Evolutionary conservation across 306 rosid species (phyloP).

Genomic region (Ammopiptanthus mongolicus): DNA sequence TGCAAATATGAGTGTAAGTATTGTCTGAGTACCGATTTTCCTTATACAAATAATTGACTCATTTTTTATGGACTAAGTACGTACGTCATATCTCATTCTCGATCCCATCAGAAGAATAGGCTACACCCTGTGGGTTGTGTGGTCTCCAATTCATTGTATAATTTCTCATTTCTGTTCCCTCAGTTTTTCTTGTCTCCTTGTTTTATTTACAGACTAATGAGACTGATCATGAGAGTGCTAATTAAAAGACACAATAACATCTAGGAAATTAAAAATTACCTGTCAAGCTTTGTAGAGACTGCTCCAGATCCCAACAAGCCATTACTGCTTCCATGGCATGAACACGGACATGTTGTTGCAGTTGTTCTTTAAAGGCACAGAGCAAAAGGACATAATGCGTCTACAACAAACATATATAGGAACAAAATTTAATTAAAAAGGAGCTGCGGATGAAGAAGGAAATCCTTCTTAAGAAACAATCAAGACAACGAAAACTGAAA

Average conservation of each 20-base stretch:
- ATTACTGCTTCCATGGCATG: constrained; percentile 96
- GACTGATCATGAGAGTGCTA: too few relatives aligned
- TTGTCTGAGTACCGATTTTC: too few relatives aligned
- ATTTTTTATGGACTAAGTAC: too few relatives aligned
- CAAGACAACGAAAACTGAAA: background rate
- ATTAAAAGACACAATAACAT: background rate
- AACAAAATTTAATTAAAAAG: background rate
- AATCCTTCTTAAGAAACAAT: background rate
- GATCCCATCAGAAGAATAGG: background rate
- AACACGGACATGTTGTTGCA: constrained; percentile 84
- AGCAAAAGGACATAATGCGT: constrained; percentile 72
- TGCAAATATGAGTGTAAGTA: too few relatives aligned
- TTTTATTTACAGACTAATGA: too few relatives aligned
- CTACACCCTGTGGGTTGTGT: background rate
- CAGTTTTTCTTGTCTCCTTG: too few relatives aligned
- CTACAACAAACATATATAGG: constrained; percentile 27
- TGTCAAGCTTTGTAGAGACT: constrained; percentile 77
- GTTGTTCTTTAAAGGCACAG: constrained; percentile 75
- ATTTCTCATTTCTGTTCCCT: too few relatives aligned
- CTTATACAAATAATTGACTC: too few relatives aligned
- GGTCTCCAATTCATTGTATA: background rate
- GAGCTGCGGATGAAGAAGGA: background rate
- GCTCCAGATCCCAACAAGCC: constrained; percentile 96
- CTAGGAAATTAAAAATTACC: constrained; percentile 35
- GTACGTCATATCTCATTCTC: background rate